These are phyloP conservation scores for Seiridium cupressi DNA, from an alignment of 2,329 filamentous ascomycete genomes.

Conservation along the genomic window DNA sequence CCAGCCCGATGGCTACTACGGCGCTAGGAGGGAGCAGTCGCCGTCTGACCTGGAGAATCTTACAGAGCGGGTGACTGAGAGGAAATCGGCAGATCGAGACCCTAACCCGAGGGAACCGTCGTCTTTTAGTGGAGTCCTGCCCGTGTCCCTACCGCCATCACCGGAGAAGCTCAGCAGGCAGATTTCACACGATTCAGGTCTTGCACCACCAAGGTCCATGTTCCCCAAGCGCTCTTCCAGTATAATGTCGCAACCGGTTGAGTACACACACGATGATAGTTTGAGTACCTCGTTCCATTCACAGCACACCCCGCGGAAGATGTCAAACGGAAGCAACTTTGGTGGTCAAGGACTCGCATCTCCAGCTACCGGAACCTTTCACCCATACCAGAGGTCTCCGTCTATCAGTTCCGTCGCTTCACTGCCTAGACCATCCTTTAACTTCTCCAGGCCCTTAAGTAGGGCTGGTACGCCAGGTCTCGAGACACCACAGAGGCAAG, in stretches of 20 bases:
- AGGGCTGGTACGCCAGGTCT: slow-evolving; percentile 60
- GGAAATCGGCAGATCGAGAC: slow-evolving; percentile 27
- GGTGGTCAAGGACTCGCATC: slow-evolving; percentile 46
- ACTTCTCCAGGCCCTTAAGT: slow-evolving; percentile 91
- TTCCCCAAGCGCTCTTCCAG: slow-evolving; percentile 57
- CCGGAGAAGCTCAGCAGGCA: slow-evolving; percentile 42
- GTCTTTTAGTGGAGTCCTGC: slow-evolving; percentile 23
- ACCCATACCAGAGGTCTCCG: slow-evolving; percentile 69
- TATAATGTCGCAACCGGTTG: slow-evolving; percentile 59
- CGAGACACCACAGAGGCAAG: slow-evolving; percentile 60
- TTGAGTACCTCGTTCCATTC: slow-evolving; percentile 57
- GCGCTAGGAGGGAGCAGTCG: slow-evolving; percentile 56
- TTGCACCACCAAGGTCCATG: slow-evolving; percentile 49
- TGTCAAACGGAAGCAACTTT: slow-evolving; percentile 66
- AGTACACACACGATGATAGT: slow-evolving; percentile 71
- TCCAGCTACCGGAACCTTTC: slow-evolving; percentile 42
- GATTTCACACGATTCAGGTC: slow-evolving; percentile 47
- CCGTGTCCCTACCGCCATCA: slow-evolving; percentile 32
- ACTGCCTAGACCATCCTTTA: slow-evolving; percentile 75
- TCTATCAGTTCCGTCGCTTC: slow-evolving; percentile 84
- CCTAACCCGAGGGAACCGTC: slow-evolving; percentile 33
- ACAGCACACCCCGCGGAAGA: slow-evolving; percentile 65
- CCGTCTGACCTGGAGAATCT: slow-evolving; percentile 49
- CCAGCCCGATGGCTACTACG: slow-evolving; percentile 42
- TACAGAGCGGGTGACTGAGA: slow-evolving; percentile 16